These are phyloP conservation scores for Sistotremastrum suecicum DNA, from an alignment of 768 basidiomycete species.

Conservation along the genomic window DNA sequence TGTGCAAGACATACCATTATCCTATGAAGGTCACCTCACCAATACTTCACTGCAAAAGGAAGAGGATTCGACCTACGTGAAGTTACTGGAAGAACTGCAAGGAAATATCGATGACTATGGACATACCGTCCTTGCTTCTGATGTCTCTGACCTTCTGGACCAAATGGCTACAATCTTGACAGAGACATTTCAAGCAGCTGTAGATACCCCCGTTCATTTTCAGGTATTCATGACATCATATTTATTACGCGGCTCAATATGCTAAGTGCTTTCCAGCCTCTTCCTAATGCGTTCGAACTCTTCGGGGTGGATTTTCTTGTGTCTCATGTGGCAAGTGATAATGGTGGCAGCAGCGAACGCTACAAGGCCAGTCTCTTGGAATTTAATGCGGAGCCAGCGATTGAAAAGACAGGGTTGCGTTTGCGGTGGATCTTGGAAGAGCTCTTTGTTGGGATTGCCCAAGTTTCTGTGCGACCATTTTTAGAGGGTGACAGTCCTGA, in stretches of 20 bases:
- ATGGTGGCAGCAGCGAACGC: not conserved
- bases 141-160: slow-evolving; percentile 37
- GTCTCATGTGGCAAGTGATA: slow-evolving; percentile 21
- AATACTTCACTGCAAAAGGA: slow-evolving; percentile 84
- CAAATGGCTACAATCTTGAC: slow-evolving; percentile 54
- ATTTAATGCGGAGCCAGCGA: slow-evolving; percentile 91
- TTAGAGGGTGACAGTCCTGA: slow-evolving; percentile 15
- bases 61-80: slow-evolving; percentile 40
- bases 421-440: slow-evolving; percentile 71
- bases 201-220: slow-evolving; percentile 72
- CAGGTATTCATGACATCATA: slow-evolving; percentile 36
- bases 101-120: slow-evolving; percentile 32
- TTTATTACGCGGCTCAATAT: not conserved
- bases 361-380: slow-evolving; percentile 42
- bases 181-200: slow-evolving; percentile 77
- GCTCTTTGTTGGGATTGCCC: slow-evolving; percentile 58
- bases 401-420: slow-evolving; percentile 79
- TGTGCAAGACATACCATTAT: slow-evolving; percentile 17
- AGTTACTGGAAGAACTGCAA: slow-evolving; percentile 66
- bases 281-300: slow-evolving; percentile 89
- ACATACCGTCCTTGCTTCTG: slow-evolving; percentile 18
- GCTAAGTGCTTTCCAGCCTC: slow-evolving; percentile 30
- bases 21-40: slow-evolving; percentile 71
- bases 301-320: slow-evolving; percentile 92
- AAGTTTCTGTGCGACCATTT: slow-evolving; percentile 60